Base-by-base conservation (phyloP, 1,284 basidiomycete genomes). In the Pholiota adiposa region DNA sequence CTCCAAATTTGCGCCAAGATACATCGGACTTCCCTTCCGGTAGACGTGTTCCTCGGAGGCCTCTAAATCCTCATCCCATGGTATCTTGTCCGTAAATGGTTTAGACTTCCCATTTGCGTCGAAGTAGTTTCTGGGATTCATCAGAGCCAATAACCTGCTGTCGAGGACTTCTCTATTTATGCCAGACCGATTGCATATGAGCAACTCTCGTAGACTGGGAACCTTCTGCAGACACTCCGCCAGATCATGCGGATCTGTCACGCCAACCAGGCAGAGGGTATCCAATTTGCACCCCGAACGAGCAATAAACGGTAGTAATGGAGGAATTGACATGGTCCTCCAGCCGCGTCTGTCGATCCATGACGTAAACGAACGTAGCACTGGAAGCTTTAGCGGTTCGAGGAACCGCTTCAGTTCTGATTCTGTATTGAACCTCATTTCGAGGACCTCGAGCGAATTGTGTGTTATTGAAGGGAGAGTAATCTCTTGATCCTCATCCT, bases 261-360 rank as follows among this genome's bases (percentile, higher is more conserved):
- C 18, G 6, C 66, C 64, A n/a, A 65, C 66, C 25, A 67, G 46
- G 34, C 65, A 62, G 9, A 67, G 48, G 21, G 29, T 51, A 21
- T 54, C 49, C 36, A 67, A 43, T 16, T 33, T 50, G 19, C 62
- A 60, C 3, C 25, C 36, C 2, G 66, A 65, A 11, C 66, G 58
- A 4, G 33, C 40, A 14, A 67, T 48, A 8, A 67, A 55, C 59
- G 4, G 63, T 56, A n/a, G 63, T 40, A 18, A 63, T 61, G 12
- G 65, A 50, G 38, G 38, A 5, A 19, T 40, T 19, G 29, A 31
- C 29, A 4, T 31, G 29, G 5, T 11, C 29, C 5, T 31, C 4
- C 11, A 31, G 29, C 5, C 4, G 29, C 29, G 29, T 4, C 29
- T 11, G 5, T 31, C 29, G 29, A 31, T 31, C 29, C 29, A 31